Evolutionary conservation across 2,329 filamentous ascomycete genomes (phyloP), one percentile per base, ranked within the genome.

Genomic region (Sporothrix dimorphospora): DNA sequence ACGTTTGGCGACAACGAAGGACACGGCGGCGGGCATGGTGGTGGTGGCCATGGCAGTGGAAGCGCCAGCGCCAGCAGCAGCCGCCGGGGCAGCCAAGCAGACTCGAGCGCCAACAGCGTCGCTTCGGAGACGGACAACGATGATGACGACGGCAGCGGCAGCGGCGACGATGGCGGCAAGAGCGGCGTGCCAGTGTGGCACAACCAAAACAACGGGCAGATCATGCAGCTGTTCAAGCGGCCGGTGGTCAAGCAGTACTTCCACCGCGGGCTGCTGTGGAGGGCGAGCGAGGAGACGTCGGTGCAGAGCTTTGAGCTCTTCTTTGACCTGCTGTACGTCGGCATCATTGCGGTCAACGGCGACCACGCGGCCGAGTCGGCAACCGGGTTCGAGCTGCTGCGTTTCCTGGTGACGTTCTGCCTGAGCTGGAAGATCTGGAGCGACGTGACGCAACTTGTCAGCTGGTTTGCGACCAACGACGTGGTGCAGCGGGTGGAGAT

Each of bases 191-290:
- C 72, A 19, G 53, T 67, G 55, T 72, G 72, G 74, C 72, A 72
- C 69, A 77, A 80, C 73, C 77, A 76, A 55, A 73, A 73, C 24
- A 80, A 81, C 72, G 85, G 80, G 71, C 79, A 77, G 65, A 82
- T 84, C 1, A 84, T 90, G 76, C 86, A 85, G 77, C 80, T 91
- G 72, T 89, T 88, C 77, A 87, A 87, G 77, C 84, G 83, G 74
- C 89, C 89, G 0, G 84, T 87, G 7, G 83, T 91, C 3, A 83
- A 88, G 72, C 89, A 91, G 80, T 91, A 90, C 80, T 90, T 90
- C 76, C 88, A 91, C 77, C 87, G 88, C 72, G 89, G 88, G 0
- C 82, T 91, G 14, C 79, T 91, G 8, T 91, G 89, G 89, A 83
- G 89, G 67, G 86, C 88, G 1, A 84, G 83, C 8, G 85, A 86